Base-by-base conservation (phyloP, 495 filamentous ascomycete genomes). In the Amphirosellinia nigrospora region DNA sequence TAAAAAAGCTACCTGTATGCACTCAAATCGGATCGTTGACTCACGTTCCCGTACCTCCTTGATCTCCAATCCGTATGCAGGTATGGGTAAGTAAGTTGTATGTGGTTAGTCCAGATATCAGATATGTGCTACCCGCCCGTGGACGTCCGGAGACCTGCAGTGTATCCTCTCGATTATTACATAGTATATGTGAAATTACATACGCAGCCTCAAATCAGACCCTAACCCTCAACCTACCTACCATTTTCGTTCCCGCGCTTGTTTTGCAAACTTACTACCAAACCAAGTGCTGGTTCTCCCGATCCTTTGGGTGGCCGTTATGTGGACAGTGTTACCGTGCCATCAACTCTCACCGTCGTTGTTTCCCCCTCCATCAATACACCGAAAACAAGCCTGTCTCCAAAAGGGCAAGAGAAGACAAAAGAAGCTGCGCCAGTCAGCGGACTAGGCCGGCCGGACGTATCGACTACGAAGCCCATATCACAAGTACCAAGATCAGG, bases 401-500 rank as follows among this genome's bases (percentile, higher is more conserved):
- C 64, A 69, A 70, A 53, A n/a, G 41, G 65, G 71, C 70, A 73
- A 72, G 71, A 71, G 70, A 70, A 68, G 71, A 70, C 69, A 61
- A 6, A 15, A 13, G 36, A 61, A 60, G 32, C n/a, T 41, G 36
- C 52, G 48, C 66, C 55, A 61, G 66, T 43, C 55, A 36, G 41
- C 66, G 28, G 43, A 45, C 23, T 56, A 26, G 23, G 52, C 50
- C 39, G 38, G 30, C 16, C 38, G 11, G 55, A 13, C 30, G 55
- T 21, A 10, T 58, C 55, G 46, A 34, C 28, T 39, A 46, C 23
- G 41, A 34, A 43, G 60, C 26, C 41, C 26, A 19, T 63, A 32
- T 58, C 32, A 36, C 55, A 58, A 34, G 53, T 10, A 34, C 30
- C 30, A 36, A 19, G 41, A n/a, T 60, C 21, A 3, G 34, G n/a